Evolutionary conservation across 176 grass and related monocot genomes (phyloP), one percentile per base, ranked within the genome.

Genomic region (Microstegium vimineum): DNA sequence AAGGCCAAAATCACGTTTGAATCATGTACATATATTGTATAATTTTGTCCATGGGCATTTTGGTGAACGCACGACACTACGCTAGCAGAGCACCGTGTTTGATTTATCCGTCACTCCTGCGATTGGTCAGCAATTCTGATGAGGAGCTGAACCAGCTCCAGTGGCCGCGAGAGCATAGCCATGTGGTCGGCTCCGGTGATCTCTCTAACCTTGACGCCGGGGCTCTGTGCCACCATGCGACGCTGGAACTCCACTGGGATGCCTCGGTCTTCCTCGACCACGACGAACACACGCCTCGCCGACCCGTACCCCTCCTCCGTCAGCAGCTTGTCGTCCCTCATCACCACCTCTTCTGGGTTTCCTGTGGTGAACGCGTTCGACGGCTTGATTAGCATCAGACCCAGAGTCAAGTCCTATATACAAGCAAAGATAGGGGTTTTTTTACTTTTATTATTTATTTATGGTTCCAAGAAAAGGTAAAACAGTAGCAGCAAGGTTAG

Each of bases 361-460:
- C 54, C 37, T 0, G 79, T 43, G 2, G 73, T 76, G 82, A 84
- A 84, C 1, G 62, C 18, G 62, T 84, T 84, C 10, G 62, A 33
- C 10, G 72, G 72, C 62, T 63, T 33, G 43, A 76, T 67, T 4
- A 75, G 9, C 82, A 75, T 76, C 25, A 84, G 16, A 0, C 71
- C 62, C 4, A 76, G 34, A 13, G 62, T 84, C 16, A 83, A 40
- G 45, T 83, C 71, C 71, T 84, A n/a, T n/a, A n/a, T n/a, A 52
- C 66, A 23, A 22, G 4, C 20, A 23, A 12, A 68, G 4, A n/a
- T n/a, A n/a, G 34, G 2, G 20, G 2, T 65, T 17, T 16, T 9
- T 10, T 9, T 23, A 2, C 52, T 22, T 2, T 3, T n/a, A n/a
- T n/a, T n/a, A n/a, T 16, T 46, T 16, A 16, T 15, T 46, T 15